phyloP scores from a whole-genome alignment of 1,284 basidiomycete species.

The Papiliotrema terrestris region DNA sequence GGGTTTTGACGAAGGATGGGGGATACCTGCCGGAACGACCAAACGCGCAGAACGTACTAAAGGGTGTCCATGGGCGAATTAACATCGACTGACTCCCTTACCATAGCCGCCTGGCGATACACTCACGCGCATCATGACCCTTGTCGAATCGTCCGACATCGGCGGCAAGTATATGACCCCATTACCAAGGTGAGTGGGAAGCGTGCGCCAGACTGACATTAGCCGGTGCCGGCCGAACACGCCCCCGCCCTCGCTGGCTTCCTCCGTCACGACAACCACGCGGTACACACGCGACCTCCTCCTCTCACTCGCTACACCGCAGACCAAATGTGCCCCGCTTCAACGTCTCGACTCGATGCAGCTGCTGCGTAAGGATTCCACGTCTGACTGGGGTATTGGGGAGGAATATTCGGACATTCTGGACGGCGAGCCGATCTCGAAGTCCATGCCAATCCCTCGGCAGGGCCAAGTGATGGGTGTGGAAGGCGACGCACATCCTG shows the following conservation, averaged over 20 bases:
- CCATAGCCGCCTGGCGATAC: no score
- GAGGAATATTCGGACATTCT: constrained; percentile 2
- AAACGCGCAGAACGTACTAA: no score
- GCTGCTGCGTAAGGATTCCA: constrained; percentile 2
- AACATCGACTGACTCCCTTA: no score
- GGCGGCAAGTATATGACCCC: no score
- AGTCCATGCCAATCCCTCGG: not conserved
- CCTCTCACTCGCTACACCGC: constrained; percentile 2
- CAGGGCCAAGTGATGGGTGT: not conserved
- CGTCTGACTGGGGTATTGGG: constrained; percentile 1
- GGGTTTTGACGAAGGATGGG: no score
- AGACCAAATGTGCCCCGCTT: not conserved
- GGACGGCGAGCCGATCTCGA: not conserved
- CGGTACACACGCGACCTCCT: constrained; percentile 2
- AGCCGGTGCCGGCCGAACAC: no score
- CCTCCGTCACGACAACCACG: not conserved
- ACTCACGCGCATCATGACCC: no score
- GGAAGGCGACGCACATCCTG: constrained; percentile 2
- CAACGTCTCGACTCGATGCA: constrained; percentile 2
- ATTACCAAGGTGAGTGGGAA: no score
- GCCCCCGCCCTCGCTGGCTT: no score
- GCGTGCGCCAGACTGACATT: not conserved
- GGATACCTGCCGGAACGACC: no score
- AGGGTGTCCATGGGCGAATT: no score
- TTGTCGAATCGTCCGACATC: no score